Evolutionary conservation across 192 early-diverging fungal species (phyloP).

Genomic region (Umbelopsis sp.): DNA sequence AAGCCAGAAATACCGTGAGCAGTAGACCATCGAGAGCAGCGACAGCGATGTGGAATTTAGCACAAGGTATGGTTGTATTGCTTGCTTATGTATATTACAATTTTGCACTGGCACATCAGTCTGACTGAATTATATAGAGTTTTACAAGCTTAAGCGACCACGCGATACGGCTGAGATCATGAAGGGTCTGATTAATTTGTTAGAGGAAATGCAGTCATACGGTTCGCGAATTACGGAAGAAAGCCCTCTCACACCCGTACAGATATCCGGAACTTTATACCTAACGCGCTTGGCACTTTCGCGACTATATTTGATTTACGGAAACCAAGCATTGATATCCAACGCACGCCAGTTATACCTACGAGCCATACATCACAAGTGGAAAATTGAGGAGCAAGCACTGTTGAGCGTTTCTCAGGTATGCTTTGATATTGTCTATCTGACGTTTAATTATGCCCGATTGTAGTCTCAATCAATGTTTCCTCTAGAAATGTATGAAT

Average conservation of each 20-base stretch:
- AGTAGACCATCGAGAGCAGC: slow-evolving; percentile 43
- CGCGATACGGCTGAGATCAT: slow-evolving; percentile 39
- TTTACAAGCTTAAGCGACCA: slow-evolving; percentile 38
- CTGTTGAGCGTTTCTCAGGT: slow-evolving; percentile 40
- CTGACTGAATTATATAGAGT: slow-evolving; percentile 20
- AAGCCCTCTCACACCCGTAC: slow-evolving; percentile 32
- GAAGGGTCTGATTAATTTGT: slow-evolving; percentile 33
- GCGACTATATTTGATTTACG: slow-evolving; percentile 37
- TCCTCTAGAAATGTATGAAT: not conserved
- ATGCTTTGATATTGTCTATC: not conserved
- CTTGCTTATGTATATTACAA: not conserved
- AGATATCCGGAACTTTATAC: slow-evolving; percentile 42
- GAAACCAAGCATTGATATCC: slow-evolving; percentile 13
- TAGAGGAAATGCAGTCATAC: slow-evolving; percentile 20
- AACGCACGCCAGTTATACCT: slow-evolving; percentile 31
- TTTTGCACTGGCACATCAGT: not conserved
- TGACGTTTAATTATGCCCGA: not conserved
- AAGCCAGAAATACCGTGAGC: slow-evolving; percentile 30
- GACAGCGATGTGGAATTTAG: slow-evolving; percentile 39
- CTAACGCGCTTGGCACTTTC: slow-evolving; percentile 44
- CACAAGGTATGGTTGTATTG: slow-evolving; percentile 36
- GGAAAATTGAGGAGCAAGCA: slow-evolving; percentile 39
- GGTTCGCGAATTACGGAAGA: not conserved
- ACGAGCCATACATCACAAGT: slow-evolving; percentile 41
- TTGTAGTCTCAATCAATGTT: too few species aligned